Evolutionary conservation across 2,329 filamentous ascomycete species (phyloP).

Genomic region (Fusarium armeniacum): DNA sequence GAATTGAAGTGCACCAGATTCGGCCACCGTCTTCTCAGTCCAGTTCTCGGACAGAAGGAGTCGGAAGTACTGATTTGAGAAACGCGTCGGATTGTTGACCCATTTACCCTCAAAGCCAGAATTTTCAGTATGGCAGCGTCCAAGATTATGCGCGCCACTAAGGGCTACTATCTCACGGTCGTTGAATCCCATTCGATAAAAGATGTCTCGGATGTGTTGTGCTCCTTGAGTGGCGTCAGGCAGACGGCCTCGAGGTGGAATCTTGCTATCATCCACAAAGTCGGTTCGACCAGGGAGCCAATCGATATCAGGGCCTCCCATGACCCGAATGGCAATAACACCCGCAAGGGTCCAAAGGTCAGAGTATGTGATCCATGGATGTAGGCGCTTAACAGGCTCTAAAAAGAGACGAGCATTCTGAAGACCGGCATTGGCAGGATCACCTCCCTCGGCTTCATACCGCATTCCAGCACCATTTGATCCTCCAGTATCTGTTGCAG

Average conservation of each 20-base stretch:
- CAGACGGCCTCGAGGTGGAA: conserved; percentile 19
- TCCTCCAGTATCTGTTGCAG: conserved; percentile 7
- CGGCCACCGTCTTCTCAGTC: conserved; percentile 11
- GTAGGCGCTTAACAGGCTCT: conserved; percentile 17
- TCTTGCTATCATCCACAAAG: conserved; percentile 13
- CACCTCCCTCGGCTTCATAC: conserved; percentile 20
- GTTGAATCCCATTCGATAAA: conserved; percentile 21
- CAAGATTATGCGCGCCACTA: conserved; percentile 16
- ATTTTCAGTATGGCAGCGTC: conserved; percentile 17
- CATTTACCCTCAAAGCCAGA: conserved; percentile 17
- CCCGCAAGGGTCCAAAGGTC: conserved; percentile 20
- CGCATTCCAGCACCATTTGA: conserved; percentile 22
- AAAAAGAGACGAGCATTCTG: conserved; percentile 19
- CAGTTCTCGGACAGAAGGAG: conserved; percentile 7
- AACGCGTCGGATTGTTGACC: conserved; percentile 20
- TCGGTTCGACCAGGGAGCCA: conserved; percentile 21
- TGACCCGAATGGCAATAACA: neutral
- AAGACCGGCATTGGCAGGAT: conserved; percentile 19
- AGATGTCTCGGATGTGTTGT: conserved; percentile 12
- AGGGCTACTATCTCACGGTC: conserved; percentile 14
- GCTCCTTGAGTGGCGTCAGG: conserved; percentile 18
- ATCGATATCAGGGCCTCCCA: conserved; percentile 5
- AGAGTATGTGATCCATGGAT: conserved; percentile 19
- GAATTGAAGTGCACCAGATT: conserved; percentile 5
- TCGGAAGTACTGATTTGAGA: conserved; percentile 24